phyloP scores from a whole-genome alignment of 306 rosid species.

The Oemleria cerasiformis region DNA sequence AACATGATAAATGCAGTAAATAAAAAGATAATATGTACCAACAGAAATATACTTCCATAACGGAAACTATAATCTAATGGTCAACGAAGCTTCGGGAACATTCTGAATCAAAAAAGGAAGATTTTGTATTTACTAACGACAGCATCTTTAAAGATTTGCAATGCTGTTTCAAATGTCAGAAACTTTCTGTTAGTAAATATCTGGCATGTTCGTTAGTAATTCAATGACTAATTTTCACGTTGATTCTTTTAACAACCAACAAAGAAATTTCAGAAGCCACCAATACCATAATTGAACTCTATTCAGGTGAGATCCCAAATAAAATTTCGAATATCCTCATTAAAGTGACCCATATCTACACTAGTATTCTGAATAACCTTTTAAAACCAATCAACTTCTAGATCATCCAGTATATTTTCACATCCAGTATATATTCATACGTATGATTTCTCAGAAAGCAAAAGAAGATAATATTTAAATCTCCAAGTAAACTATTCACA shows the following conservation, averaged over 20 bases:
- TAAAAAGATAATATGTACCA: no score
- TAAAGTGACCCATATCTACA: background rate
- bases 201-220: background rate
- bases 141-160: background rate
- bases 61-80: background rate
- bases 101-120: no score
- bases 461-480: no score
- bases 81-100: conserved; percentile 1
- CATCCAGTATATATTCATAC: background rate
- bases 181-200: background rate
- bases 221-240: no score
- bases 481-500: no score
- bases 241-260: no score
- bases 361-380: background rate
- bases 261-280: no score
- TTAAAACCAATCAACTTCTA: background rate
- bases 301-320: background rate
- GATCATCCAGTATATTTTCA: background rate
- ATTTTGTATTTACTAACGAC: background rate
- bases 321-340: background rate
- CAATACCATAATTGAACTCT: background rate
- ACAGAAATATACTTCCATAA: no score
- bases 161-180: background rate
- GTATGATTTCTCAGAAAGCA: background rate
- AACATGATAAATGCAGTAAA: no score